These are phyloP conservation scores for Scenedesmus sp. DNA, from an alignment of 163 green algal species.

Conservation along the genomic window DNA sequence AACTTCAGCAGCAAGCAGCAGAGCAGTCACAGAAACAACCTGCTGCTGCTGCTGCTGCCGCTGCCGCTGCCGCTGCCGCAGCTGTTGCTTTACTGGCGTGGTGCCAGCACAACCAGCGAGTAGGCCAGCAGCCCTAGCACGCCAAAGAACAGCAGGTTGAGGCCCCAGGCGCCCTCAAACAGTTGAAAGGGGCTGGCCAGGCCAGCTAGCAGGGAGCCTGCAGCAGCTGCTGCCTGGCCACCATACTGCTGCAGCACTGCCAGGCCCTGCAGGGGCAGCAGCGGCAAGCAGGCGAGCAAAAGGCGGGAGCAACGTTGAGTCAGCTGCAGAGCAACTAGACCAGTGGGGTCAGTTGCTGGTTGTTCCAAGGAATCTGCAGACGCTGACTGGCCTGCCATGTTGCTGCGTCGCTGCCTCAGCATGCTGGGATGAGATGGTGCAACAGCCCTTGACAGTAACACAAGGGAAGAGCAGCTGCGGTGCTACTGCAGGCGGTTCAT, in stretches of 20 bases:
- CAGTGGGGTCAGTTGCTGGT: too few relatives aligned
- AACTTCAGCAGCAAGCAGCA: neutral
- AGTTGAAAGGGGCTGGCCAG: constrained; percentile 34
- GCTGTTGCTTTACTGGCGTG: constrained; percentile 38
- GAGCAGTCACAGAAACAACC: neutral
- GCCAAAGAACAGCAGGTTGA: constrained; percentile 54
- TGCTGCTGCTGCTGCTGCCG: neutral
- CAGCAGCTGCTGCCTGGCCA: neutral
- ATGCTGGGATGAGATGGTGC: too few relatives aligned
- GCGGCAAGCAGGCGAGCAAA: neutral
- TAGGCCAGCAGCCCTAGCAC: constrained; percentile 46
- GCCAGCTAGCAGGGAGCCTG: neutral
- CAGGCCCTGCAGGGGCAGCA: neutral
- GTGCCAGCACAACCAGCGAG: constrained; percentile 48
- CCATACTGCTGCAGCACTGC: constrained; percentile 6
- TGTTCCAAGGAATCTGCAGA: too few relatives aligned
- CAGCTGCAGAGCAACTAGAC: too few relatives aligned
- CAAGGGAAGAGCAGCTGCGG: too few relatives aligned
- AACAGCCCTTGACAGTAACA: too few relatives aligned
- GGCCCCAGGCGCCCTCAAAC: constrained; percentile 53
- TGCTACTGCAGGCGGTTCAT: too few relatives aligned
- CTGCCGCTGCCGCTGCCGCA: neutral
- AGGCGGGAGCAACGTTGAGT: neutral
- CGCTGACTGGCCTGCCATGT: too few relatives aligned
- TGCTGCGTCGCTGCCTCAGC: too few relatives aligned